Base-by-base conservation (phyloP, 176 grass and related monocot genomes). In the Oryza glaberrima region DNA sequence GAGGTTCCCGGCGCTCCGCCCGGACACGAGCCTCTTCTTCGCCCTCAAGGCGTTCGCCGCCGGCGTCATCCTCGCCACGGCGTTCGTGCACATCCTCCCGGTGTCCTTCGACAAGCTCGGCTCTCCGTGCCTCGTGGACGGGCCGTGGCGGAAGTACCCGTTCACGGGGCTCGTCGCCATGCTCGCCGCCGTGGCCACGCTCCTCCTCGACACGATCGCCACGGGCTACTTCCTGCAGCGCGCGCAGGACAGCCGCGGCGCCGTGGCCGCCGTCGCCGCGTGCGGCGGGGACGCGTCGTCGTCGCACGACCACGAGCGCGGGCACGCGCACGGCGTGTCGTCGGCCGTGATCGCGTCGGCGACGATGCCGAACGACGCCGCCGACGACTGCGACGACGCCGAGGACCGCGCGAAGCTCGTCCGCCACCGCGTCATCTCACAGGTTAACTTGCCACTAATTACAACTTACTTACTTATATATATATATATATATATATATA, bases 21-120 rank as follows among this genome's bases (percentile, higher is more conserved):
- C 91, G 8, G 91, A 90, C 36, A 88, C 70, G 0, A 82, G 91
- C 79, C 36, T 88, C 49, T 94, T 94, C 87, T 73, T 94, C 94
- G 76, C 82, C 9, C 30, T 97, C 47, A 97, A 97, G 91, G 87
- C 89, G 25, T 97, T 97, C 70, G 91, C 94, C 46, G 87, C 87
- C 3, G 91, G 94, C 12, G 91, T 97, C 86, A 94, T 97, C 67
- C 89, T 97, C 11, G 94, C 91, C 89, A 97, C 91, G 5, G 89
- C 71, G 0, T 88, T 97, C 75, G 88, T 97, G 70, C 94, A 97
- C 70, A 91, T 97, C 68, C 85, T 97, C 22, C 94, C 94, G 22
- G 91, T 86, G 3, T 87, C 87, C 23, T 85, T 94, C 69, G 70
- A 88, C 0, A 80, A 74, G 72, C 88, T 97, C 10, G 86, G 77